These are phyloP conservation scores for Ascochyta rabiei DNA, from an alignment of 2,329 filamentous ascomycete species.

Conservation along the genomic window DNA sequence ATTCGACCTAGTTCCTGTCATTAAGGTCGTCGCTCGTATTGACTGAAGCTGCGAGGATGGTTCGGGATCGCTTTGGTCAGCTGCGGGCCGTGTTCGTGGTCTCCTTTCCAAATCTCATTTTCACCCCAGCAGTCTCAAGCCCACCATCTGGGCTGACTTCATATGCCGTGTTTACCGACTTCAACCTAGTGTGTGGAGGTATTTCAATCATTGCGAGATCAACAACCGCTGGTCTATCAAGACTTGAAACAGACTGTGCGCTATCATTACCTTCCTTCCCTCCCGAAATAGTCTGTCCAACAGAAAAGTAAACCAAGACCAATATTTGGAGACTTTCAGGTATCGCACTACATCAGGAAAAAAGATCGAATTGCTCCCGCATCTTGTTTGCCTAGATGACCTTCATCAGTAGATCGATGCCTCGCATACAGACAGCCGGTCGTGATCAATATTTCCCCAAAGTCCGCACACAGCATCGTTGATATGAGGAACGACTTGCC, in stretches of 20 bases:
- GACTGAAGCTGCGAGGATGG: neutral
- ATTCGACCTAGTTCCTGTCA: conserved; percentile 13
- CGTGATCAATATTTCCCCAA: neutral
- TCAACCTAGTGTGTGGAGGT: neutral
- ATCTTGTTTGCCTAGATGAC: too few relatives aligned
- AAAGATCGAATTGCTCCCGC: too few relatives aligned
- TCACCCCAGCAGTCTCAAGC: neutral
- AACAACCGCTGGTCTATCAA: neutral
- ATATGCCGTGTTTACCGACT: neutral
- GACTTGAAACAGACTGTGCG: neutral
- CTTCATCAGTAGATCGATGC: too few relatives aligned
- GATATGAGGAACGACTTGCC: neutral
- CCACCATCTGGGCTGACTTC: neutral
- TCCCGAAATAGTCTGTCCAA: neutral
- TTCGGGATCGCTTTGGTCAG: too few relatives aligned
- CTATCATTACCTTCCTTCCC: neutral
- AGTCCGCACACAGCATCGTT: neutral
- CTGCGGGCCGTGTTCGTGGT: neutral
- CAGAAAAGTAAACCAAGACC: neutral
- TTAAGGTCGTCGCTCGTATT: too few relatives aligned
- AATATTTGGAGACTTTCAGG: neutral
- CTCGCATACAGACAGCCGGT: neutral
- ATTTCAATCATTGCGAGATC: neutral
- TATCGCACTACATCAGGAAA: too few relatives aligned
- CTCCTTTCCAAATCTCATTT: neutral